phyloP scores from a whole-genome alignment of 345 rosid species.

The Salix brachista region DNA sequence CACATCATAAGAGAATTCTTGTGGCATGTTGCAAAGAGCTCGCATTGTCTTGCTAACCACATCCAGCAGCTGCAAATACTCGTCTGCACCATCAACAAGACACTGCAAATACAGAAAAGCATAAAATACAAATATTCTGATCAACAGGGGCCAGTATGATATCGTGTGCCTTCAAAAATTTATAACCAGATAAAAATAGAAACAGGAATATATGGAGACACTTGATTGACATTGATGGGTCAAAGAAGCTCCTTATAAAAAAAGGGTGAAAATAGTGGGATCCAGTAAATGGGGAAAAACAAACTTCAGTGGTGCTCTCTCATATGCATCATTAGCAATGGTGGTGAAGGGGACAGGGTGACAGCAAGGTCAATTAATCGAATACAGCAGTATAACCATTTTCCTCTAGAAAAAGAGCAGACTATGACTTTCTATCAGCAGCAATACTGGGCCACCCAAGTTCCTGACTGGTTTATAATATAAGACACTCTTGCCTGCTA shows the following conservation, averaged over 20 bases:
- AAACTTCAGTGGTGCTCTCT: not conserved
- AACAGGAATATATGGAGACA: not conserved
- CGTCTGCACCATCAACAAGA: constrained; percentile 92
- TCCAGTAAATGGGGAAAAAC: not conserved
- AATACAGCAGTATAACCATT: not conserved
- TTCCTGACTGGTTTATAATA: not conserved
- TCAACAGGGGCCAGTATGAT: not conserved
- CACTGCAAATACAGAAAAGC: constrained; percentile 41
- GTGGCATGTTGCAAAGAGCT: constrained; percentile 69
- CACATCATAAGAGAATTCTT: constrained; percentile 48
- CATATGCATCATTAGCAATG: not conserved
- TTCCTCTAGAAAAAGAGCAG: not conserved
- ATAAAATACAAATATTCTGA: not conserved
- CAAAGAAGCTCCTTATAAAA: not conserved
- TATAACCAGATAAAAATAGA: not conserved
- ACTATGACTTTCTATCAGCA: not conserved
- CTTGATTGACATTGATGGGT: not conserved
- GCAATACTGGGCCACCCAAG: not conserved
- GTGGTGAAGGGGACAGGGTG: not conserved
- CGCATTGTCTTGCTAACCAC: constrained; percentile 65
- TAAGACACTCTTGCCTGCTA: too few species aligned
- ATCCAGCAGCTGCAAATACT: constrained; percentile 89
- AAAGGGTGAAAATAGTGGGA: not conserved
- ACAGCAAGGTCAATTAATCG: not conserved
- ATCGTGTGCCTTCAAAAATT: not conserved